Conservation (phyloP, 129 eudicot genomes). For the sunflower (Helianthus annuus) region HanXRQr2.0-SUNRISE NC_035439.2:121811097-121811596, state of each 20-base stretch:
- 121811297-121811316: conserved; percentile 16
- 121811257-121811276: conserved; percentile 8
- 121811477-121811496: not conserved
- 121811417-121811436: conserved; percentile 11
- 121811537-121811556: conserved; percentile 6
- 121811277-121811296: not conserved
- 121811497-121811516: conserved; percentile 6
- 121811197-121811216: conserved; percentile 18
- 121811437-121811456: conserved; percentile 26
- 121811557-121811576: conserved; percentile 16
- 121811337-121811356: conserved; percentile 17
- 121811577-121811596: conserved; percentile 9
- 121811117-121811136: conserved; percentile 21
- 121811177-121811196: conserved; percentile 8
- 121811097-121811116: not conserved
- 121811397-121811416: conserved; percentile 18
- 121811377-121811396: not conserved
- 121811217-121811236: not conserved
- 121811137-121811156: conserved; percentile 1
- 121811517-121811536: not conserved
- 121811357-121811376: conserved; percentile 24
- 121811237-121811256: conserved; percentile 9
- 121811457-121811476: conserved; percentile 9
- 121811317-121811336: conserved; percentile 3
- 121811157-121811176: not conserved